These are phyloP conservation scores for Trichoderma oligosporum DNA, from an alignment of 2,329 filamentous ascomycete genomes.

Conservation along the genomic window DNA sequence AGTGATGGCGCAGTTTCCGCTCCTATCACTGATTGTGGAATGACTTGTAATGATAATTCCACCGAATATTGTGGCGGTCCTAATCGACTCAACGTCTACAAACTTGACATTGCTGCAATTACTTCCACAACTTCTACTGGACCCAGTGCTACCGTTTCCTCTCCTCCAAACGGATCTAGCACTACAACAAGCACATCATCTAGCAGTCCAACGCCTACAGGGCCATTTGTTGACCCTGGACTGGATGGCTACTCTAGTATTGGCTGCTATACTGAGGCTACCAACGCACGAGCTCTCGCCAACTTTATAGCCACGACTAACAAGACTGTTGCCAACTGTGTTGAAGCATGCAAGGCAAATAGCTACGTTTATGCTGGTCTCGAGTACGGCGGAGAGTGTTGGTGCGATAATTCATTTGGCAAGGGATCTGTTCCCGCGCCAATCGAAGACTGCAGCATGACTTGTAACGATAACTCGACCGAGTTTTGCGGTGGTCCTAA, in stretches of 20 bases:
- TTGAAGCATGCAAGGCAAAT: slow-evolving; percentile 32
- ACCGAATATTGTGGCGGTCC: slow-evolving; percentile 39
- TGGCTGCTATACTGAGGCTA: slow-evolving; percentile 38
- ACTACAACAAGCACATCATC: slow-evolving; percentile 26
- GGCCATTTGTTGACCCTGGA: slow-evolving; percentile 6
- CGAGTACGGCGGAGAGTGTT: slow-evolving; percentile 42
- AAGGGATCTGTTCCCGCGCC: slow-evolving; percentile 31
- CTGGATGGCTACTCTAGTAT: slow-evolving; percentile 30
- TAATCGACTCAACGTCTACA: slow-evolving; percentile 37
- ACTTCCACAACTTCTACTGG: not conserved
- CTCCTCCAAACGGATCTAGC: not conserved
- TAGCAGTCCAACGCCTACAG: slow-evolving; percentile 25
- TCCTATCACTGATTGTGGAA: slow-evolving; percentile 31
- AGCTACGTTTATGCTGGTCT: slow-evolving; percentile 34
- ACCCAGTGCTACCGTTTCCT: slow-evolving; percentile 26
- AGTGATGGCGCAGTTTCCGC: slow-evolving; percentile 30
- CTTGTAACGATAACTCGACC: slow-evolving; percentile 36
- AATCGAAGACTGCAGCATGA: slow-evolving; percentile 33
- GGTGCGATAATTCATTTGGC: slow-evolving; percentile 33
- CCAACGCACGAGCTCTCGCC: slow-evolving; percentile 32
- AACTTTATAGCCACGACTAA: slow-evolving; percentile 26
- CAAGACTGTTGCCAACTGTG: slow-evolving; percentile 34
- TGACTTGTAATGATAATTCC: slow-evolving; percentile 37
- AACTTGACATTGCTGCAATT: slow-evolving; percentile 21
- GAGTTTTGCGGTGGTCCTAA: slow-evolving; percentile 37